phyloP scores from a whole-genome alignment of 148 eudicot genomes.

The Oxyria digyna region DNA sequence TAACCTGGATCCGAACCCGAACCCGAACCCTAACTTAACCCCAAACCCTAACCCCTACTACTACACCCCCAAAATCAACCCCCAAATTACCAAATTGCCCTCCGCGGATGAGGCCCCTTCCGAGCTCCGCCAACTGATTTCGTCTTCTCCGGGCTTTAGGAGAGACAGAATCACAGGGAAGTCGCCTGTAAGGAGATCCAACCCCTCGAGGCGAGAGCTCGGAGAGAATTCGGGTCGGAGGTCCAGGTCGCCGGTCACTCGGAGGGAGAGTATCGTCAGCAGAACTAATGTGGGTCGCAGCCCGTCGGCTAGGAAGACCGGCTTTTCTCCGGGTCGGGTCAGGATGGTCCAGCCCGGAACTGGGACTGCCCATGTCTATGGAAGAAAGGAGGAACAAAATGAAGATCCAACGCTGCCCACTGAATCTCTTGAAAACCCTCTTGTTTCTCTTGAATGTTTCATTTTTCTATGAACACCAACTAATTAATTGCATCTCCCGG shows the following conservation, averaged over 20 bases:
- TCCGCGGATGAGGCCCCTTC: neutral
- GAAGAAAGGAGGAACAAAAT: neutral
- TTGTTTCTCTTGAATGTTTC: constrained; percentile 71
- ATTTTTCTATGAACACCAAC: constrained; percentile 37
- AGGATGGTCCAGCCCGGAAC: constrained; percentile 10
- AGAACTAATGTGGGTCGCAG: constrained; percentile 27
- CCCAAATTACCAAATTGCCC: neutral
- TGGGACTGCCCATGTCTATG: neutral
- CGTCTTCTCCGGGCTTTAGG: neutral
- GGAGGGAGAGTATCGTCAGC: constrained; percentile 10
- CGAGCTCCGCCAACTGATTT: neutral
- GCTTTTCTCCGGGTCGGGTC: constrained; percentile 56
- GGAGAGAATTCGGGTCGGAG: constrained; percentile 32
- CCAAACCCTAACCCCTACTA: constrained; percentile 1
- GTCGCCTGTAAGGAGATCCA: neutral
- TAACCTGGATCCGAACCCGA: neutral
- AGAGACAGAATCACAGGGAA: neutral
- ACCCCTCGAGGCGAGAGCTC: constrained; percentile 12
- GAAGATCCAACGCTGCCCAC: constrained; percentile 5
- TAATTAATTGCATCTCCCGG: neutral
- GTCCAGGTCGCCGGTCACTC: constrained; percentile 42
- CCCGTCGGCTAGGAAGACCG: constrained; percentile 37
- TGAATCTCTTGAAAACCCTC: constrained; percentile 70
- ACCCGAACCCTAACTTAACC: neutral
- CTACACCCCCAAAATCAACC: constrained; percentile 10